Conservation (phyloP, 169 alveolate genomes). For the Eimeria maxima region DNA sequence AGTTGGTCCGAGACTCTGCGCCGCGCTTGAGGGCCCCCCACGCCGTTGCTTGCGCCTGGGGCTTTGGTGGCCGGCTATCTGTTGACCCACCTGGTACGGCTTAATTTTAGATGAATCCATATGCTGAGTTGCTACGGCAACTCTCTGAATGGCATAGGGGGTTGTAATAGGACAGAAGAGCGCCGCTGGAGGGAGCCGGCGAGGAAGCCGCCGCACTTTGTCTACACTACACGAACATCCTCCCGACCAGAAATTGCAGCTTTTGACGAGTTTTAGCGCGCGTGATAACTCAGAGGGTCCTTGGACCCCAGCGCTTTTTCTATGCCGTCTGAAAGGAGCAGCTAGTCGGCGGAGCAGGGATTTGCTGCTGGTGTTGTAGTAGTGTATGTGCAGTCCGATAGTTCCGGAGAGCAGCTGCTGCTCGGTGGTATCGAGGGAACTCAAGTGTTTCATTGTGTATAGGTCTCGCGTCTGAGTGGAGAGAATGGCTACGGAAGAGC, state of each 20-base stretch:
- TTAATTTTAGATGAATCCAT: background rate
- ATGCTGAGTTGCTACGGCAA: background rate
- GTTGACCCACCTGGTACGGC: slow-evolving; percentile 43
- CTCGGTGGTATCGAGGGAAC: background rate
- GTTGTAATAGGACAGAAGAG: background rate
- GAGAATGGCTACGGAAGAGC: slow-evolving; percentile 72
- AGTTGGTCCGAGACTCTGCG: slow-evolving; percentile 15
- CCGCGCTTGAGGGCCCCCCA: slow-evolving; percentile 63
- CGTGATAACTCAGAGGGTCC: background rate
- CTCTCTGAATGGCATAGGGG: background rate
- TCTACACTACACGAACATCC: background rate
- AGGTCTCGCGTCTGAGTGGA: slow-evolving; percentile 15
- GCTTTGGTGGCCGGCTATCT: slow-evolving; percentile 48
- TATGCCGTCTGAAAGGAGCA: background rate
- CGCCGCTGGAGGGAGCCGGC: background rate
- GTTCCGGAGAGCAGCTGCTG: slow-evolving; percentile 18
- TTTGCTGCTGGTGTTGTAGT: background rate
- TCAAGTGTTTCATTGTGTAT: background rate
- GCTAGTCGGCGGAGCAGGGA: background rate
- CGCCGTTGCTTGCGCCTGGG: slow-evolving; percentile 17
- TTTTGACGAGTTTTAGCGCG: background rate
- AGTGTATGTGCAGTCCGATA: background rate
- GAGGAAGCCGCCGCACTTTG: background rate
- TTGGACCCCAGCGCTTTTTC: background rate
- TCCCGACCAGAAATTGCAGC: background rate